A percentile compares a stretch with the other conserved stretches of the same genome.
Evolutionary conservation across 106 monocot species (phyloP).

Genomic region (Posidonia australis): DNA sequence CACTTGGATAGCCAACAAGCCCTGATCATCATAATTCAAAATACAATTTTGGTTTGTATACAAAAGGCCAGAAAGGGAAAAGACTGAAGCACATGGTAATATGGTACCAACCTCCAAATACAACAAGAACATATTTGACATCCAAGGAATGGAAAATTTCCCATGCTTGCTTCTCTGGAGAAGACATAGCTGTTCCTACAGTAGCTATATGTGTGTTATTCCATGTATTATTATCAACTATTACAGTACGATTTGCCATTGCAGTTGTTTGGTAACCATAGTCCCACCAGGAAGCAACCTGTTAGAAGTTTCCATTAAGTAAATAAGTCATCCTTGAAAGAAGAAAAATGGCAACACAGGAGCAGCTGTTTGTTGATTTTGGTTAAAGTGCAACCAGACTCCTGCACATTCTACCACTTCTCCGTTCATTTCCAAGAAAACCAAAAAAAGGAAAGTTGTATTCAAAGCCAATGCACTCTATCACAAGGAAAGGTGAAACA

Average conservation of each 20-base stretch:
- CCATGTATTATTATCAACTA: constrained; percentile 99
- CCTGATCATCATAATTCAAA: constrained; percentile 31
- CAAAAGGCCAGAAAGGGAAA: neutral
- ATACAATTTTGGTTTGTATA: neutral
- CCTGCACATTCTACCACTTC: no score
- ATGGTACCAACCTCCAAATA: constrained; percentile 71
- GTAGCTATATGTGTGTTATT: constrained; percentile 99
- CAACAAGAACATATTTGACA: constrained; percentile 99
- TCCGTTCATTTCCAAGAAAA: no score
- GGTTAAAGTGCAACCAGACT: no score
- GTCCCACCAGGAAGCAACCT: constrained; percentile 99
- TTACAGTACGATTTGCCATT: constrained; percentile 97
- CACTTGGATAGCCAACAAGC: constrained; percentile 96
- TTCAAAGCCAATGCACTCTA: no score
- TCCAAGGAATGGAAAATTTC: constrained; percentile 88
- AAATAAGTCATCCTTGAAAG: neutral
- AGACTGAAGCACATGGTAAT: neutral
- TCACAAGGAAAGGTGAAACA: constrained; percentile 3
- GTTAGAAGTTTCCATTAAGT: constrained; percentile 6
- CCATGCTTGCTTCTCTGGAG: constrained; percentile 93
- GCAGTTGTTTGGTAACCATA: constrained; percentile 99
- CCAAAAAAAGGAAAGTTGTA: no score
- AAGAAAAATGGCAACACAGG: neutral
- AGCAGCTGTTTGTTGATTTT: neutral
- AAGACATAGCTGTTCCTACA: constrained; percentile 98